These are phyloP conservation scores for Vicia sativa DNA, from an alignment of 306 rosid genomes.

Conservation along the genomic window DNA sequence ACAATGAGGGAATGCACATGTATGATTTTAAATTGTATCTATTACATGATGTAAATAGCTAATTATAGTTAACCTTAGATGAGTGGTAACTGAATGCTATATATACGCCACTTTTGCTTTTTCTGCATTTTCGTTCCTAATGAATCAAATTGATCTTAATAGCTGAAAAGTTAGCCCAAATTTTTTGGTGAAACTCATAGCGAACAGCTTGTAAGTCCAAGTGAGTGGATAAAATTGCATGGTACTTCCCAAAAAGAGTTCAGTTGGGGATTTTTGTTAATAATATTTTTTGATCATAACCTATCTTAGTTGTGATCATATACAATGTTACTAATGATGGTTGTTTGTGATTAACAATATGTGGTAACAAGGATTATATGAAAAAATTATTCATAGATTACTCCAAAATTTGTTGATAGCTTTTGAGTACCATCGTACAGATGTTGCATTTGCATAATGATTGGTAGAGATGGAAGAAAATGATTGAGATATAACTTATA, in stretches of 20 bases:
- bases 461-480: neutral
- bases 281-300: conserved; percentile 2
- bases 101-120: too few species aligned
- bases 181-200: conserved; percentile 6
- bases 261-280: neutral
- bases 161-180: neutral
- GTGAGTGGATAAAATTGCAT: neutral
- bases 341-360: conserved; percentile 16
- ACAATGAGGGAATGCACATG: too few species aligned
- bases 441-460: conserved; percentile 12
- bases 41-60: too few species aligned
- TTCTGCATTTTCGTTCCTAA: too few species aligned
- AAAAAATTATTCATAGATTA: neutral
- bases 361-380: too few species aligned
- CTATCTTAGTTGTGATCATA: conserved; percentile 15
- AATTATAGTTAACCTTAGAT: too few species aligned
- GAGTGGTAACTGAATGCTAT: too few species aligned
- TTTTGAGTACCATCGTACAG: conserved; percentile 4
- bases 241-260: neutral
- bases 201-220: conserved; percentile 15
- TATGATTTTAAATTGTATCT: too few species aligned
- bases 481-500: neutral
- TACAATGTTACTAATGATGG: neutral
- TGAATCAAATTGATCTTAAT: too few species aligned
- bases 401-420: neutral